Base-by-base conservation (phyloP, 163 green algal species). In the Chlamydomonas reinhardtii region DNA sequence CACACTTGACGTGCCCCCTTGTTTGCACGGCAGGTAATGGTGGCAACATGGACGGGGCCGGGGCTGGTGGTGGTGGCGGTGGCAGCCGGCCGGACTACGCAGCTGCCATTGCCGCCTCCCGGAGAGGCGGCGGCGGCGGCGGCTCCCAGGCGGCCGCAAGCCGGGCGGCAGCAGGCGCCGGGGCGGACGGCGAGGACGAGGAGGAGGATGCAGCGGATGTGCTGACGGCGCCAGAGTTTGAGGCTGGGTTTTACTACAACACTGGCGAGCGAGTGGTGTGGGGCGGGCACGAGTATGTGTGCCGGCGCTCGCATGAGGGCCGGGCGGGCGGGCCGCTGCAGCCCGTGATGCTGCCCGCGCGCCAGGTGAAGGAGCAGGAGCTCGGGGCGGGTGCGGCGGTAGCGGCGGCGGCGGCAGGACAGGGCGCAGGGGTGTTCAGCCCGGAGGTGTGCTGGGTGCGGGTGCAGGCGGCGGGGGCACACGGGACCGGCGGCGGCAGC, bases 261-360 rank as follows among this genome's bases (percentile, higher is more conserved):
- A 19, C 19, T 0, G 73, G 73, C 0, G 73, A 79, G n/a, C 48
- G 73, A 6, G 73, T 68, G 73, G 52, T 20, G 17, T 79, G 73
- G 73, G 29, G 73, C 11, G 73, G 73, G 29, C 17, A n/a, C 11
- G 52, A 79, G n/a, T 79, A 52, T 52, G 73, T 79, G 48, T 79
- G 73, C n/a, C 52, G 73, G 9, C 73, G 48, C 15, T 69, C 52
- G 52, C 73, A 79, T 29, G 52, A 79, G 73, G 73, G 52, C 31
- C 22, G 17, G 22, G 4, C 17, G 15, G 66, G 66, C 66, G 66
- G 66, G 31, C 66, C 66, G 31, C 16, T 43, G 31, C 17, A 73
- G 66, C 31, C 66, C 2, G 66, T 73, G 31, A 17, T 15, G 17
- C 29, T 73, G 31, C 31, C 15, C 17, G 66, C 17, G n/a, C 66